These are phyloP conservation scores for Arctium lappa DNA, from an alignment of 129 eudicot genomes.

Conservation along the genomic window DNA sequence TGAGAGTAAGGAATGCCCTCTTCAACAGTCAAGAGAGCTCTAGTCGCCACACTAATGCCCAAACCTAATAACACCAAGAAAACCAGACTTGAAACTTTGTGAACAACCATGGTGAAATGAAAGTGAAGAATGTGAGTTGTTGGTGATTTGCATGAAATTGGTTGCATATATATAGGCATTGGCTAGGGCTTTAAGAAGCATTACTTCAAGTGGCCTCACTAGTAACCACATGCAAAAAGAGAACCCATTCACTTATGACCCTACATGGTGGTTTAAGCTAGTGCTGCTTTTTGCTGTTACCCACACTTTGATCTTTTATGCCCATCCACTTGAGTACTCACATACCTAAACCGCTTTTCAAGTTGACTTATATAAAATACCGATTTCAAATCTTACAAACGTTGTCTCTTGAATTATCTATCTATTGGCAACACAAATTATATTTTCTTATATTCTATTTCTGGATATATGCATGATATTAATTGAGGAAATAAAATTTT, in stretches of 20 bases:
- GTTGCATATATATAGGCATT: conserved; percentile 27
- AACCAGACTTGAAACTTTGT: conserved; percentile 28
- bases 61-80: conserved; percentile 46
- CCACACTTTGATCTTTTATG: conserved; percentile 9
- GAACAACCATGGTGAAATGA: conserved; percentile 28
- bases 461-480: background rate
- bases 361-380: background rate
- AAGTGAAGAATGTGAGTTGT: conserved; percentile 3
- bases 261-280: background rate
- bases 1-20: conserved; percentile 22
- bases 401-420: background rate
- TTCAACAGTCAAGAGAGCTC: conserved; percentile 41
- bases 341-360: background rate
- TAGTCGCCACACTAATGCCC: conserved; percentile 38
- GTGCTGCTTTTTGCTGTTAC: conserved; percentile 30
- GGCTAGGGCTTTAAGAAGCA: background rate
- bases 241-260: conserved; percentile 9
- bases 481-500: background rate
- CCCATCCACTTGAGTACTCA: background rate
- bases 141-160: conserved; percentile 17
- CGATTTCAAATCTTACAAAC: background rate
- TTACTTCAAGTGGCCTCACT: conserved; percentile 18
- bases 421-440: background rate
- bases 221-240: conserved; percentile 5
- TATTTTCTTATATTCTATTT: background rate